These are phyloP conservation scores for Eimeria tenella DNA, from an alignment of 169 alveolate species.

Conservation along the genomic window DNA sequence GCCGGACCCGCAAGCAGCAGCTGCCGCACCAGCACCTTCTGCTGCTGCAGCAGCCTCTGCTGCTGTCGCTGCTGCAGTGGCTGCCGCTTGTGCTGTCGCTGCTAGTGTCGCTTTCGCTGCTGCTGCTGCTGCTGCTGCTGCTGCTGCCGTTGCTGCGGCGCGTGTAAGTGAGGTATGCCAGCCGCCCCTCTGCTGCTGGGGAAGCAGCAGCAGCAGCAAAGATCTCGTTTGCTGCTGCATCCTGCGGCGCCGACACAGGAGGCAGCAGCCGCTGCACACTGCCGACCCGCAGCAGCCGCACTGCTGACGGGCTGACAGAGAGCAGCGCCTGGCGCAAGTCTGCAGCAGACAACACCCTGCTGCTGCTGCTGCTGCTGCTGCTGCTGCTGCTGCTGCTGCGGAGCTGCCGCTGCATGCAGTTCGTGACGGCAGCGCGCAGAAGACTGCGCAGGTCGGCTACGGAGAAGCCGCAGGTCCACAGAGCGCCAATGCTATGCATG, in stretches of 20 bases:
- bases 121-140: not conserved
- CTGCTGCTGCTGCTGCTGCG: not conserved
- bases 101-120: not conserved
- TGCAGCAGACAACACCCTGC: conserved; percentile 36
- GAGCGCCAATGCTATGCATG: conserved; percentile 11
- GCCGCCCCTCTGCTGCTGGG: not conserved
- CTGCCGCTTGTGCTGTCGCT: not conserved
- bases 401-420: conserved; percentile 58
- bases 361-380: conserved; percentile 66
- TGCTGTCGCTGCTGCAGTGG: conserved; percentile 4
- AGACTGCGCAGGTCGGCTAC: conserved; percentile 46
- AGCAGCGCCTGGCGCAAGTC: conserved; percentile 55
- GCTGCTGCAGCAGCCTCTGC: conserved; percentile 38
- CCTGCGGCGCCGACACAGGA: not conserved
- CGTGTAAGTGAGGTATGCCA: not conserved
- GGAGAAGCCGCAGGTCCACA: conserved; percentile 60
- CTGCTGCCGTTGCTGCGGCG: not conserved
- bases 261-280: conserved; percentile 52
- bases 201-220: conserved; percentile 11
- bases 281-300: conserved; percentile 55
- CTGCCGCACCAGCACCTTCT: conserved; percentile 15
- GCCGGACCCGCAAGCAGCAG: not conserved
- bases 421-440: conserved; percentile 36
- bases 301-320: conserved; percentile 18
- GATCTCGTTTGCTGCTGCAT: conserved; percentile 14